Evolutionary conservation across 495 filamentous ascomycete genomes (phyloP), one percentile per base, ranked within the genome.

Genomic region (Aspergillus leporis): DNA sequence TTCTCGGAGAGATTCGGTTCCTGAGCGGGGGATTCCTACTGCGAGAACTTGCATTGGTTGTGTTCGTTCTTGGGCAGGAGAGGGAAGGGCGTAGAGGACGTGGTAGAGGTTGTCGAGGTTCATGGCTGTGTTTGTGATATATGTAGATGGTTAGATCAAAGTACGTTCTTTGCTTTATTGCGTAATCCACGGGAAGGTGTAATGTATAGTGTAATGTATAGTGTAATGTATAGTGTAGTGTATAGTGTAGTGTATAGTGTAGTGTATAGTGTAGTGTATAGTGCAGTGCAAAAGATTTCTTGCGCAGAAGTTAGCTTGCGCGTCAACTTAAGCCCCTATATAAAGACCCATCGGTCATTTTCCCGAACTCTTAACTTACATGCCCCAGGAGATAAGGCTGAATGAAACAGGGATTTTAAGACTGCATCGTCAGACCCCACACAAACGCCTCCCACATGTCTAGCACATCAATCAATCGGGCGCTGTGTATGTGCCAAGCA

Each of bases 1-100:
- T 23, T 60, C 55, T n/a, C 66, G 63, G 13, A 72, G 62, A 22
- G 65, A 70, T 25, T 70, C 70, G 18, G 70, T 72, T 10, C 58
- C 70, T 12, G 67, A 63, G 41, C 70, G 54, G 19, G 70, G 66
- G 30, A 70, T 65, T 9, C 70, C 67, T 12, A 72, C 55, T 16
- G 65, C 63, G 5, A 72, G 60, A 12, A 70, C 61, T 54, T 67
- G 57, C 66, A 70, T 69, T 3, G 59, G 64, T 45, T 62, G 55
- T 18, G 46, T 53, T 16, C 67, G 60, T 22, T 50, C 51, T 1
- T 22, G 43, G 16, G 53, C 22, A n/a, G 62, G 64, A 1, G 55
- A 47, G 2, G 60, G 60, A 23, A 70, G 60, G 10, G 50, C 55
- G 45, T 70, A 67, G 31, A 66, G 1, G 14, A 8, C 25, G 40